These are phyloP conservation scores for Nectriaceae sp. DNA, from an alignment of 2,329 filamentous ascomycete genomes.

Conservation along the genomic window DNA sequence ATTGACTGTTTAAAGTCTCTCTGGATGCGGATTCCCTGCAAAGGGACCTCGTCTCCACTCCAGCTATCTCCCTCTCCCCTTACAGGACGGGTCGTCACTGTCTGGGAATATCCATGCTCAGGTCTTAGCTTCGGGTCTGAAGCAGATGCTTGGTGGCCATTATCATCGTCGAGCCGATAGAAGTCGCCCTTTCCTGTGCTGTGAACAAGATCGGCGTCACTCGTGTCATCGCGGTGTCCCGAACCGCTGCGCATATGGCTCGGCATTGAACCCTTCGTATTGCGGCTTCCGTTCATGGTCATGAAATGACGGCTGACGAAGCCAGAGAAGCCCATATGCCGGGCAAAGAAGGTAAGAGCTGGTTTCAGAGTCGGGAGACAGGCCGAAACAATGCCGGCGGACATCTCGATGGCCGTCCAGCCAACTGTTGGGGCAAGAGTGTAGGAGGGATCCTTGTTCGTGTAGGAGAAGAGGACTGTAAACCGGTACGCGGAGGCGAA, in stretches of 20 bases:
- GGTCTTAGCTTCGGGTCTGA: not conserved
- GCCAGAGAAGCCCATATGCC: conserved; percentile 43
- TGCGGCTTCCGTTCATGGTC: conserved; percentile 15
- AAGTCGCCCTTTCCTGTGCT: not conserved
- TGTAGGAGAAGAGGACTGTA: conserved; percentile 47
- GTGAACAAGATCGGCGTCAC: not conserved
- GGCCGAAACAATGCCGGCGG: conserved; percentile 53
- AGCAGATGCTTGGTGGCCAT: not conserved
- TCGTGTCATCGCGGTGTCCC: not conserved
- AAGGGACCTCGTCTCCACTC: conserved; percentile 39
- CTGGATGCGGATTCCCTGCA: conserved; percentile 41
- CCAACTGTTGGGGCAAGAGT: conserved; percentile 47
- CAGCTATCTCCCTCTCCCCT: conserved; percentile 26
- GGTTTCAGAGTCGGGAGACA: conserved; percentile 55
- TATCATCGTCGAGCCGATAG: not conserved
- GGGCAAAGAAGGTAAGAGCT: conserved; percentile 40
- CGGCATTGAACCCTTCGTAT: not conserved
- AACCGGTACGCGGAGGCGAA: conserved; percentile 52
- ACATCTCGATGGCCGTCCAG: conserved; percentile 52
- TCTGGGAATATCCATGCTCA: conserved; percentile 28
- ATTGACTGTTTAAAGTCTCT: conserved; percentile 37
- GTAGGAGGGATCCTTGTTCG: conserved; percentile 42
- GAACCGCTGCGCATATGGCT: not conserved
- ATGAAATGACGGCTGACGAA: conserved; percentile 27
- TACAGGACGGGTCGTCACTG: conserved; percentile 32